Evolutionary conservation across 768 basidiomycete species (phyloP).

Genomic region (Pleurotus tuoliensis): DNA sequence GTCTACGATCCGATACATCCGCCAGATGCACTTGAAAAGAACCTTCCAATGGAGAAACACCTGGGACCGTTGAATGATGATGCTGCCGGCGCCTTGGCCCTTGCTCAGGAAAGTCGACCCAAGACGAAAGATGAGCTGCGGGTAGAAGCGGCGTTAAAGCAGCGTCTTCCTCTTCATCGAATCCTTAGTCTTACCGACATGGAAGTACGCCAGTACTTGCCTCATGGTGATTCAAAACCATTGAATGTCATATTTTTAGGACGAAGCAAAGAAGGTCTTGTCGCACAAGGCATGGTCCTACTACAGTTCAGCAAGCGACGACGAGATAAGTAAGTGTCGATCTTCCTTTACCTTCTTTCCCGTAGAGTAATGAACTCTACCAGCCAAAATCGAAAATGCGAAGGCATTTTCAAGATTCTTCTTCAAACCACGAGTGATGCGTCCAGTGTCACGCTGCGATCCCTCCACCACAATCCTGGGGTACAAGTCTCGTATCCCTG

Average conservation of each 20-base stretch:
- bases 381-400: conserved; percentile 67
- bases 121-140: conserved; percentile 71
- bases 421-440: conserved; percentile 82
- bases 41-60: conserved; percentile 67
- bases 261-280: conserved; percentile 68
- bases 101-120: conserved; percentile 33
- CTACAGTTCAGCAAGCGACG: conserved; percentile 84
- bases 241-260: conserved; percentile 30
- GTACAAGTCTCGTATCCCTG: conserved; percentile 64
- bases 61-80: conserved; percentile 59
- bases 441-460: conserved; percentile 56
- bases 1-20: conserved; percentile 84
- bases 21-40: conserved; percentile 70
- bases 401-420: conserved; percentile 83
- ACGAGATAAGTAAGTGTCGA: conserved; percentile 64
- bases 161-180: conserved; percentile 61
- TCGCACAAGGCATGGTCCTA: conserved; percentile 76
- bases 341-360: neutral
- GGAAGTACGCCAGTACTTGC: conserved; percentile 47
- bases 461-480: conserved; percentile 75
- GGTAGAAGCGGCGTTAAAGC: conserved; percentile 54
- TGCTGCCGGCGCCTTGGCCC: conserved; percentile 34
- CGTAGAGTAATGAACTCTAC: conserved; percentile 15
- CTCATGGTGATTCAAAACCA: neutral
- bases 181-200: conserved; percentile 80